These are phyloP conservation scores for Moringa oleifera DNA, from an alignment of 345 rosid genomes.

Conservation along the genomic window DNA sequence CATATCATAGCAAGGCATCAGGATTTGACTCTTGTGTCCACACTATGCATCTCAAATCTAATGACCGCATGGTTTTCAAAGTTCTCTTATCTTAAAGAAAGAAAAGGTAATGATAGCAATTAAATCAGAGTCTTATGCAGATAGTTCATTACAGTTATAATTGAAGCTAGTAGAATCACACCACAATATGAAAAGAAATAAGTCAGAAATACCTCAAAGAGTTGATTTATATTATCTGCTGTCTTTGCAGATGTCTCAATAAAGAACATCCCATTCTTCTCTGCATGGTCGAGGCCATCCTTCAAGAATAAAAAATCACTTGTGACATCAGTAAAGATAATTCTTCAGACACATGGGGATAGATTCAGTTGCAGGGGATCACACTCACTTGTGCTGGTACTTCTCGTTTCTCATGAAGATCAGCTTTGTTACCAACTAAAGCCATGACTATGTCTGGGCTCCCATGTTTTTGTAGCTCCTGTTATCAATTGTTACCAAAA, in stretches of 20 bases:
- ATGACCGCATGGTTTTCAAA: no score
- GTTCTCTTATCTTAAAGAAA: background rate
- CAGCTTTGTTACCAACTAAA: constrained; percentile 97
- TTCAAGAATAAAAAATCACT: constrained; percentile 25
- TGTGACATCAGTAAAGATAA: constrained; percentile 7
- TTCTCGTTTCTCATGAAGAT: constrained; percentile 82
- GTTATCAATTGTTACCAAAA: constrained; percentile 11
- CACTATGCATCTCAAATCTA: no score
- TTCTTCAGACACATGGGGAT: constrained; percentile 2
- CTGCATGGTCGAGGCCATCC: constrained; percentile 91
- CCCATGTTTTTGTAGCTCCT: constrained; percentile 98
- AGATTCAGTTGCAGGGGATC: background rate
- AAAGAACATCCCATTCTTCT: constrained; percentile 97
- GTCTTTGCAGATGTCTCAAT: constrained; percentile 98
- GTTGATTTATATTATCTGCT: constrained; percentile 88
- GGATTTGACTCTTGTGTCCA: background rate
- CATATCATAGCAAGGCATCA: background rate
- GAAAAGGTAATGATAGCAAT: background rate
- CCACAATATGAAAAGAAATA: constrained; percentile 3
- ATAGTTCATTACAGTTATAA: background rate
- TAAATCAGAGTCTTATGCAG: background rate
- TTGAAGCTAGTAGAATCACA: background rate
- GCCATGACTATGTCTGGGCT: constrained; percentile 94
- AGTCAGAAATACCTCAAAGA: constrained; percentile 61
- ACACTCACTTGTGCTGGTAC: constrained; percentile 63